Evolutionary conservation across 192 early-diverging fungal genomes (phyloP), one percentile per base, ranked within the genome.

Genomic region (Coemansia asiatica): DNA sequence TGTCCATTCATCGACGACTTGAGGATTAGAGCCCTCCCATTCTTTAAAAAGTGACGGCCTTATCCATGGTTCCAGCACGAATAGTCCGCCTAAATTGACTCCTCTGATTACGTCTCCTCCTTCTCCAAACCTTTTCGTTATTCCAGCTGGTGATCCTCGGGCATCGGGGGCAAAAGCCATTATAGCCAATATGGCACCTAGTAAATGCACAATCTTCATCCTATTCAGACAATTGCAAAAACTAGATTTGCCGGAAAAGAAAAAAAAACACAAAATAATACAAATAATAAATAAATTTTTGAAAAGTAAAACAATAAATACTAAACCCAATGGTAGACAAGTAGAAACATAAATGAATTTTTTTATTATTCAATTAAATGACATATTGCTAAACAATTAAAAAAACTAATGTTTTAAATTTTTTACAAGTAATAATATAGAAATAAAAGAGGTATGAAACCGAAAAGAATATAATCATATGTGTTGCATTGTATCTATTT

Each of bases 21-120:
- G 61, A 6, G 63, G 44, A 62, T 59, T 67, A 23, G 19, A 33
- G 1, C 73, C 55, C 15, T 84, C 68, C 73, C 84, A 86, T 25
- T 83, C 64, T 29, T 67, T 58, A 44, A 83, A 82, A 0, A 84
- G 59, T 7, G 75, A 79, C 33, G 83, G 83, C 6, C 56, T 75
- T 47, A 88, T 86, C 87, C 87, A 88, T 18, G 77, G 84, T 57
- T 88, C 87, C 16, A 87, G 79, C 36, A 87, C 81, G 35, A 87
- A 76, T 66, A 83, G 70, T 9, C 85, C 85, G 58, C 86, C 86
- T 10, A 87, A 66, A 35, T 87, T 87, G 19, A 84, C 80, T 8
- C 85, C 86, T 36, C 86, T 81, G 21, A 84, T 90, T 4, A 71
- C 26, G 22, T 75, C 81, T 19, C 63, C 63, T 18, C 72, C 50